Evolutionary conservation across 2,329 filamentous ascomycete species (phyloP), one percentile per base, ranked within the genome.

Genomic region (Podosphaera xanthii): DNA sequence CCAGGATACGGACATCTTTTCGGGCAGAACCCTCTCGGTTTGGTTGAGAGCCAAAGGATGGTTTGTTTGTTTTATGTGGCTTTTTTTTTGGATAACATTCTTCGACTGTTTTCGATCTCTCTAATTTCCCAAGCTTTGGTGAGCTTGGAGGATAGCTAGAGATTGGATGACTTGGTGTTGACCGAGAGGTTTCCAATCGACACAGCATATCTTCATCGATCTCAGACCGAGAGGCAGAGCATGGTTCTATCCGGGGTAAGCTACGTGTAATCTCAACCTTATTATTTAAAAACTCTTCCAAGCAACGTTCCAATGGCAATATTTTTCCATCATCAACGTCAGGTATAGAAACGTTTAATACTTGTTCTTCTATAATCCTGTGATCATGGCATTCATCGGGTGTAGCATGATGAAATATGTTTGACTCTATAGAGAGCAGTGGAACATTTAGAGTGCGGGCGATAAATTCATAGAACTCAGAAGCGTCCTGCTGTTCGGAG

Each of bases 401-500:
- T 67, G 87, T 88, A 12, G 91, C 92, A 33, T 88, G 86, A 67
- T 96, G 92, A 65, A 91, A 96, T 12, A 97, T 82, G 68, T 97
- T 90, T 74, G 96, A 91, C 69, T 95, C 94, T 44, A 97, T 72
- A 0, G 90, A 90, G 34, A 97, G 77, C 1, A 97, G 76, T 5
- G 92, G 92, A 14, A 97, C 72, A 65, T 94, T 84, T 30, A 98
- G 77, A 31, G 84, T 88, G 64, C 89, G 90, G 0, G 91, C 95
- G 63, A 98, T 89, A 69, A 96, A 96, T 0, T 84, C 87, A 69
- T 97, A 97, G 0, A 90, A 90, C 71, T 98, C 92, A 0, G 92
- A 96, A 0, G 88, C 87, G 70, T 98, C 92, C 71, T 98, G 92
- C 68, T 97, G 92, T 65, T 83, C 79, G n/a, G 87, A 69, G 60